Evolutionary conservation across 1,284 basidiomycete species (phyloP).

Genomic region (Leccinum subrobustum): DNA sequence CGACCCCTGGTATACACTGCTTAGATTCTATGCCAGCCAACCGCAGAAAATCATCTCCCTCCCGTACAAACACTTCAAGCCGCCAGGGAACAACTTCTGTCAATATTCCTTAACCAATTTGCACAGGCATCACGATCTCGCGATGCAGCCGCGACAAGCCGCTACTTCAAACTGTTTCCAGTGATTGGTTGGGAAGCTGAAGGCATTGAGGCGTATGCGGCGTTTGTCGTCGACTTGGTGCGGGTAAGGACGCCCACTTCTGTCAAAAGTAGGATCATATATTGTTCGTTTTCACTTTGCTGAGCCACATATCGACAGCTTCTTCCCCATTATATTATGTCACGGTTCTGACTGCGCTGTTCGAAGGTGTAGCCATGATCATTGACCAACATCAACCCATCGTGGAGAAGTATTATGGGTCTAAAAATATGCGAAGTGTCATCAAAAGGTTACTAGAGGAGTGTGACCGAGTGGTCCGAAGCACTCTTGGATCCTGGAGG

Average conservation of each 20-base stretch:
- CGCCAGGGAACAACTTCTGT: slow-evolving; percentile 74
- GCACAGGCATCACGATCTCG: slow-evolving; percentile 73
- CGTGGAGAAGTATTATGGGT: slow-evolving; percentile 96
- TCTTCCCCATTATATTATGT: slow-evolving; percentile 90
- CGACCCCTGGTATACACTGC: not conserved
- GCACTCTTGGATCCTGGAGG: slow-evolving; percentile 84
- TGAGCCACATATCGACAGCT: slow-evolving; percentile 44
- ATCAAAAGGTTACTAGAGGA: slow-evolving; percentile 79
- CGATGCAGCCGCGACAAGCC: slow-evolving; percentile 85
- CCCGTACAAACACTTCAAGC: slow-evolving; percentile 81
- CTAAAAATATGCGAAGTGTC: slow-evolving; percentile 82
- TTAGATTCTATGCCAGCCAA: slow-evolving; percentile 60
- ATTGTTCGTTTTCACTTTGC: slow-evolving; percentile 1
- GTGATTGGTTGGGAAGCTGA: slow-evolving; percentile 89
- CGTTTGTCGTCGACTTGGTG: slow-evolving; percentile 91
- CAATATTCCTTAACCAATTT: slow-evolving; percentile 80
- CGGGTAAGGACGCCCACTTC: slow-evolving; percentile 72
- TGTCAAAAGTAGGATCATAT: slow-evolving; percentile 66
- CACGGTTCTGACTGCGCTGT: slow-evolving; percentile 82
- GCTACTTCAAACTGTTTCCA: slow-evolving; percentile 97
- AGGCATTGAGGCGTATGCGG: slow-evolving; percentile 91
- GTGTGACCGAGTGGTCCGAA: slow-evolving; percentile 80
- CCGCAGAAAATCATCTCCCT: slow-evolving; percentile 81
- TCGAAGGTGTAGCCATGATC: slow-evolving; percentile 94
- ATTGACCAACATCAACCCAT: slow-evolving; percentile 97